Evolutionary conservation across 1,284 basidiomycete species (phyloP), one percentile per base, ranked within the genome.

Genomic region (Ganoderma boninense): DNA sequence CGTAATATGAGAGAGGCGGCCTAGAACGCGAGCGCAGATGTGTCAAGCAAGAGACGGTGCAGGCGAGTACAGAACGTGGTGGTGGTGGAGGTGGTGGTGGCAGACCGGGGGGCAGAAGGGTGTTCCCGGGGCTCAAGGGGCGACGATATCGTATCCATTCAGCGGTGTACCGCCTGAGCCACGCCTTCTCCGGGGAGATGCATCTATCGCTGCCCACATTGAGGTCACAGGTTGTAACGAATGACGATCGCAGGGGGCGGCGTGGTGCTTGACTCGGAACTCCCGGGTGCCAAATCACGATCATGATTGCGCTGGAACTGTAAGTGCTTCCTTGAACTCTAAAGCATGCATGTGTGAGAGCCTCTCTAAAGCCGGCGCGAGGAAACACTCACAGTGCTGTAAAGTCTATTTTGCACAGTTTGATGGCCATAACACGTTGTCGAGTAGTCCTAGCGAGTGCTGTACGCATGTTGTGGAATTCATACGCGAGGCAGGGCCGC

Each of bases 201-300:
- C 40, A 13, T 43, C 60, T 26, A 62, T 29, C 35, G 35, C 20
- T n/a, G 20, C 60, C 40, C 23, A 26, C 49, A 26, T 5, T n/a
- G 49, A 26, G 38, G 23, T 42, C 60, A 42, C 60, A 62, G 60
- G 60, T 62, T 16, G 60, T 40, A 42, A 62, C 60, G 5, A 26
- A 26, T 23, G 60, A 23, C 60, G 38, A 43, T 62, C 60, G 40
- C 40, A 57, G 13, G 40, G 40, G 49, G n/a, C 49, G 26, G 40
- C 38, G 60, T 62, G 59, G 40, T 62, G 43, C 23, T 38, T 6
- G 38, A 10, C 14, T 62, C 23, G 57, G 60, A 62, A 23, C 23
- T 43, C 23, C 14, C 23, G 40, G 16, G 38, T 62, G 40, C 38
- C 60, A 62, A 43, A 62, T 62, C 60, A 62, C 43, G 60, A 62